These are phyloP conservation scores for Backusella sp. DNA, from an alignment of 192 early-diverging fungal genomes.

Conservation along the genomic window DNA sequence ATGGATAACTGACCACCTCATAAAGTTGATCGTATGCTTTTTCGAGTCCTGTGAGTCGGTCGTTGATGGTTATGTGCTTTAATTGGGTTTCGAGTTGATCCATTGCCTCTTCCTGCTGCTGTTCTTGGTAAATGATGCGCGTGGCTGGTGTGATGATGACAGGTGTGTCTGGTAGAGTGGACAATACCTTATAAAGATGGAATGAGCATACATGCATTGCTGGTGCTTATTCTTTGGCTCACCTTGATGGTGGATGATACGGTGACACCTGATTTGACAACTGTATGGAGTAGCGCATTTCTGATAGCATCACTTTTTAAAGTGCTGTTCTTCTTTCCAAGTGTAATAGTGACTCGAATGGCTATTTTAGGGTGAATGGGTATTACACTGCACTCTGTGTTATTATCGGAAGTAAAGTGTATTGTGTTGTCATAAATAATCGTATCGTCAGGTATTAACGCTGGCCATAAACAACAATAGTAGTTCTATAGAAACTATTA, in stretches of 20 bases:
- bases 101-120: background rate
- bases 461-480: constrained; percentile 17
- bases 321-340: background rate
- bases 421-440: background rate
- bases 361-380: background rate
- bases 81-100: background rate
- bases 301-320: background rate
- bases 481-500: background rate
- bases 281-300: background rate
- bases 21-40: constrained; percentile 68
- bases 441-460: background rate
- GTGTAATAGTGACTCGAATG: background rate
- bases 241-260: background rate
- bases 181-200: constrained; percentile 2
- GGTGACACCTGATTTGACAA: constrained; percentile 2
- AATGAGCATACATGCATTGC: background rate
- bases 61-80: background rate
- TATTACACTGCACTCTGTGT: background rate
- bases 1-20: constrained; percentile 78
- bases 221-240: background rate
- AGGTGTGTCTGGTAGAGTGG: background rate
- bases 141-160: constrained; percentile 9
- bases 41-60: constrained; percentile 64
- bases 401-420: background rate
- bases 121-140: constrained; percentile 1